Evolutionary conservation across 2,329 filamentous ascomycete genomes (phyloP).

Genomic region (Talaromyces sp.): DNA sequence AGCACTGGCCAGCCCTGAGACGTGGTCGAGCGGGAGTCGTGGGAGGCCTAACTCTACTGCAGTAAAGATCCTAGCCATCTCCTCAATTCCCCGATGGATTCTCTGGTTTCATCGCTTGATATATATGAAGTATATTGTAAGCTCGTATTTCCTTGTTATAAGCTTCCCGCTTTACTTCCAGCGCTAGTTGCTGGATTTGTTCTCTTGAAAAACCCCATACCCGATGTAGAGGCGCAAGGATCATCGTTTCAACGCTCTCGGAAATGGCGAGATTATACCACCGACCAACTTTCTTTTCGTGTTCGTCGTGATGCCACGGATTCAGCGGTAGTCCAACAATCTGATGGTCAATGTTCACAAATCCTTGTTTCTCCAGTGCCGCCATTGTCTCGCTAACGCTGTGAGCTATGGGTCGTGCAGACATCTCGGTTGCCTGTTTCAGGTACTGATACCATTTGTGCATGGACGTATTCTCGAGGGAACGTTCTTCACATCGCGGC

Average conservation of each 20-base stretch:
- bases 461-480: slow-evolving; percentile 57
- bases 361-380: slow-evolving; percentile 69
- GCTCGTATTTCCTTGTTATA: slow-evolving; percentile 66
- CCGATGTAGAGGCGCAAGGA: slow-evolving; percentile 69
- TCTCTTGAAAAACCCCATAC: slow-evolving; percentile 59
- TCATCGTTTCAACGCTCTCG: slow-evolving; percentile 70
- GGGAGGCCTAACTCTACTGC: not conserved
- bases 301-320: slow-evolving; percentile 65
- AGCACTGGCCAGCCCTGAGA: not conserved
- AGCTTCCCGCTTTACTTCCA: slow-evolving; percentile 66
- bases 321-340: slow-evolving; percentile 70
- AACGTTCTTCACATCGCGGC: slow-evolving; percentile 68
- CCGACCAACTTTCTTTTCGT: slow-evolving; percentile 67
- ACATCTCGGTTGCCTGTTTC: slow-evolving; percentile 64
- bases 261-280: slow-evolving; percentile 82
- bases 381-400: slow-evolving; percentile 57
- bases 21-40: not conserved
- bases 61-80: slow-evolving; percentile 6
- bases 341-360: slow-evolving; percentile 73
- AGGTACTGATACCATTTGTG: slow-evolving; percentile 69
- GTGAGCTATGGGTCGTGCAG: slow-evolving; percentile 65
- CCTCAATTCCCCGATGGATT: slow-evolving; percentile 26
- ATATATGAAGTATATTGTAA: slow-evolving; percentile 60
- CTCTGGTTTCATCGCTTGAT: slow-evolving; percentile 44
- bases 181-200: slow-evolving; percentile 63